These are phyloP conservation scores for Pterula multifida DNA, from an alignment of 1,284 basidiomycete genomes.

Conservation along the genomic window DNA sequence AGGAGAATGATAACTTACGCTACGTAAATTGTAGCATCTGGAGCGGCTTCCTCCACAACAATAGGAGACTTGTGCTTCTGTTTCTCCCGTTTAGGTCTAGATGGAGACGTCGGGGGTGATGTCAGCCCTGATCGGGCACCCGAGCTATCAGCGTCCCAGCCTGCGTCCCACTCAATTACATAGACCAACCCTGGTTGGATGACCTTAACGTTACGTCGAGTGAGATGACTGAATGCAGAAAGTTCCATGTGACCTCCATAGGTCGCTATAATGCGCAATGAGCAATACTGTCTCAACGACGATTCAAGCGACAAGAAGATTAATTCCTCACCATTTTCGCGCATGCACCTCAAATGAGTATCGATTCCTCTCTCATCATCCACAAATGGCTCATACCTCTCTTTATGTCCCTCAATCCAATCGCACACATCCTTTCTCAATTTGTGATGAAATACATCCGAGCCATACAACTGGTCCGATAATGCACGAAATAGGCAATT, in stretches of 20 bases:
- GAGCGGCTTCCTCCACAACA: constrained; percentile 15
- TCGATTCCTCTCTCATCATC: constrained; percentile 75
- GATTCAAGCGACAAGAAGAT: constrained; percentile 9
- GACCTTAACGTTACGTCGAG: constrained; percentile 73
- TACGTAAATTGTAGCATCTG: constrained; percentile 50
- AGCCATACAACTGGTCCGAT: constrained; percentile 74
- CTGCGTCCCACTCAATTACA: constrained; percentile 64
- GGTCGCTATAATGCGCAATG: constrained; percentile 38
- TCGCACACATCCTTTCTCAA: constrained; percentile 72
- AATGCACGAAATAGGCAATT: constrained; percentile 82
- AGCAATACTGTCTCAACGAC: constrained; percentile 9
- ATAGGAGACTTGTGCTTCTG: background rate
- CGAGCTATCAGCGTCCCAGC: constrained; percentile 25
- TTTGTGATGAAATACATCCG: constrained; percentile 54
- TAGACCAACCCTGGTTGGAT: constrained; percentile 82
- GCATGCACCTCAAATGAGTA: constrained; percentile 63
- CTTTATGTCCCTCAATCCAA: constrained; percentile 61
- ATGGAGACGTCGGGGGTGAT: background rate
- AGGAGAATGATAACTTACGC: constrained; percentile 42
- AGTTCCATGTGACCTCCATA: constrained; percentile 90
- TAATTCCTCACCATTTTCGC: constrained; percentile 62
- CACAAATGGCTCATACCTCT: constrained; percentile 78
- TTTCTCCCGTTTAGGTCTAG: background rate
- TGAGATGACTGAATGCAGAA: constrained; percentile 79
- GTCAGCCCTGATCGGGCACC: constrained; percentile 12